Evolutionary conservation across 768 basidiomycete genomes (phyloP), one percentile per base, ranked within the genome.

Genomic region (Macrolepiota fuliginosa): DNA sequence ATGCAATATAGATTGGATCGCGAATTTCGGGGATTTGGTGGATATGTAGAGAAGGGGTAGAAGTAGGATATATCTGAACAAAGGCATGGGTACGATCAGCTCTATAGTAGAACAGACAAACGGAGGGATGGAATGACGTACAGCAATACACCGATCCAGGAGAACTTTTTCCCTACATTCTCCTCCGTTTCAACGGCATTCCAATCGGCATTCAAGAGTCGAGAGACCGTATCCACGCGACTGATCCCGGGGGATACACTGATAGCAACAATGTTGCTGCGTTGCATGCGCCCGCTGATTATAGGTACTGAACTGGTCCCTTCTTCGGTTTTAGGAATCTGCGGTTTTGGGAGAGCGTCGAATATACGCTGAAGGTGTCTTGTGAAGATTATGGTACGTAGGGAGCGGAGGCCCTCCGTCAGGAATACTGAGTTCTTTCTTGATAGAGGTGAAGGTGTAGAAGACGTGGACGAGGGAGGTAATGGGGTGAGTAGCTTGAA

Each of bases 361-460:
- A 96, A 75, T 27, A 96, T 83, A 11, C 90, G 84, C 69, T 96
- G 94, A 3, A 97, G 80, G 74, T 96, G 93, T 6, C 86, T 81
- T 46, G 87, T 89, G 51, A 91, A 74, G 56, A 91, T 74, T 56
- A 82, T 69, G 17, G 82, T 83, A 42, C 89, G 82, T 19, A 92
- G 75, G 1, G 90, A 81, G 50, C 90, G 78, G 29, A 76, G 77
- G 19, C 90, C 90, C 73, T 93, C 91, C 4, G 71, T 71, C n/a
- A 83, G 72, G 65, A 88, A 77, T 6, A 81, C 64, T 4, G 80
- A 75, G 13, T 70, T 68, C 0, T 65, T 64, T 25, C 58, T 63
- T 42, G 59, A 25, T n/a, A 40, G 19, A 13, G 25, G 25, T 27
- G 47, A 3, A 9, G 24, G 11, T 13, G 47, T n/a, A 17, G 42